Percentiles rank a stretch among this genome's conserved stretches.
These are phyloP conservation scores for Pholiota molesta DNA, from an alignment of 768 basidiomycete species.

Conservation along the genomic window DNA sequence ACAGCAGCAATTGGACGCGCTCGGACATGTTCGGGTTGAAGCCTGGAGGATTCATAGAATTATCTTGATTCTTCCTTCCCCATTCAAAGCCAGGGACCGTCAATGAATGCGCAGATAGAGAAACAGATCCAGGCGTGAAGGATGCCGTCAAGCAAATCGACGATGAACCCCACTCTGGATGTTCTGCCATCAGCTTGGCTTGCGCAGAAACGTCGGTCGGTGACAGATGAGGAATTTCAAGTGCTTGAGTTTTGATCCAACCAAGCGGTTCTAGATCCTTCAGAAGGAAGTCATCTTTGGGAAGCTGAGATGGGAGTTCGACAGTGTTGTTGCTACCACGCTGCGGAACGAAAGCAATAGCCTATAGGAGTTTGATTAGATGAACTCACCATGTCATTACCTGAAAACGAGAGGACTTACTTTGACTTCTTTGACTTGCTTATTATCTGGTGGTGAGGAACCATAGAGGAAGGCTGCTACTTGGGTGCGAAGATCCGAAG, in stretches of 20 bases:
- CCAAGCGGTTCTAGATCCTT: constrained; percentile 95
- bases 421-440: constrained; percentile 98
- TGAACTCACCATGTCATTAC: not conserved
- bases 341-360: constrained; percentile 97
- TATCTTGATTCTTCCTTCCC: constrained; percentile 93
- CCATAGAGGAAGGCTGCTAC: constrained; percentile 95
- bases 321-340: constrained; percentile 94
- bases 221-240: constrained; percentile 90
- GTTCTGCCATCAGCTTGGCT: constrained; percentile 95
- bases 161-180: constrained; percentile 92
- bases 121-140: constrained; percentile 98
- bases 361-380: constrained; percentile 38
- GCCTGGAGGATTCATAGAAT: constrained; percentile 81
- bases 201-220: constrained; percentile 94
- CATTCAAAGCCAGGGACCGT: constrained; percentile 95
- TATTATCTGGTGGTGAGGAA: constrained; percentile 91
- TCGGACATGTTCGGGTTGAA: constrained; percentile 99
- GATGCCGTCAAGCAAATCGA: constrained; percentile 94
- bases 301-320: constrained; percentile 87
- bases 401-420: not conserved
- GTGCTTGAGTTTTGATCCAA: constrained; percentile 95
- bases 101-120: constrained; percentile 89
- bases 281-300: constrained; percentile 92
- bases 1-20: constrained; percentile 88
- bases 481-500: constrained; percentile 94